Conservation (phyloP, 2,329 filamentous ascomycete species). For the Elsinoe australis region DNA sequence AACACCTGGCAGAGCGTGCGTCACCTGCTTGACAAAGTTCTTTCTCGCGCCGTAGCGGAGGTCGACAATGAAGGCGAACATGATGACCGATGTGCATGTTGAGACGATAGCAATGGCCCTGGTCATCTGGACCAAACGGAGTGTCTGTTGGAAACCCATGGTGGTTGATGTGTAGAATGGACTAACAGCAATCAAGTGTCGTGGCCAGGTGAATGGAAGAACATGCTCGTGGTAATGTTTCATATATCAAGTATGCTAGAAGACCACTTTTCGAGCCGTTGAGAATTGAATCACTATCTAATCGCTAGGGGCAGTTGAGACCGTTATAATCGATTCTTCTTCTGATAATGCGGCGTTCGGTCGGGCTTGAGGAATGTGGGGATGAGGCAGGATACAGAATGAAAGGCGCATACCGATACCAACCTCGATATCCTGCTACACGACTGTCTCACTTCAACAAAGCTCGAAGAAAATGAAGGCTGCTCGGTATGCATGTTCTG, state of each 20-base stretch:
- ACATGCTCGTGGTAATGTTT: conserved; percentile 9
- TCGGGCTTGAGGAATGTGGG: conserved; percentile 6
- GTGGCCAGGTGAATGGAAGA: conserved; percentile 3
- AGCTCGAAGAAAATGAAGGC: not conserved
- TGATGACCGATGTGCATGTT: conserved; percentile 15
- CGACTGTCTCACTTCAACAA: not conserved
- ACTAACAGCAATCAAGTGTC: conserved; percentile 8
- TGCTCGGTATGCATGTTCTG: not conserved
- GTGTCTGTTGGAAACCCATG: conserved; percentile 16
- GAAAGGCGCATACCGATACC: conserved; percentile 7
- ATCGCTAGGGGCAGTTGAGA: conserved; percentile 17
- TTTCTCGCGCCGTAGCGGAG: conserved; percentile 7
- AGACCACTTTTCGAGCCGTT: conserved; percentile 14
- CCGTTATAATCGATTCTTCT: conserved; percentile 15
- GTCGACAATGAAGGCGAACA: conserved; percentile 16
- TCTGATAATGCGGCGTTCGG: conserved; percentile 5
- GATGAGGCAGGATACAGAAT: conserved; percentile 2
- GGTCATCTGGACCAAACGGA: conserved; percentile 15
- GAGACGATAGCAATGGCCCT: conserved; percentile 14
- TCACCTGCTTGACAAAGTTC: conserved; percentile 8
- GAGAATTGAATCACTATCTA: conserved; percentile 17
- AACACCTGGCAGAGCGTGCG: conserved; percentile 2
- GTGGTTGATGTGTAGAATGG: conserved; percentile 4
- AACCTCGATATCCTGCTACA: not conserved
- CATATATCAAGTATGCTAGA: conserved; percentile 13